Percentiles rank a stretch among this genome's conserved stretches.
These are phyloP conservation scores for Graphilbum fragrans DNA, from an alignment of 2,329 filamentous ascomycete species.

Conservation along the genomic window DNA sequence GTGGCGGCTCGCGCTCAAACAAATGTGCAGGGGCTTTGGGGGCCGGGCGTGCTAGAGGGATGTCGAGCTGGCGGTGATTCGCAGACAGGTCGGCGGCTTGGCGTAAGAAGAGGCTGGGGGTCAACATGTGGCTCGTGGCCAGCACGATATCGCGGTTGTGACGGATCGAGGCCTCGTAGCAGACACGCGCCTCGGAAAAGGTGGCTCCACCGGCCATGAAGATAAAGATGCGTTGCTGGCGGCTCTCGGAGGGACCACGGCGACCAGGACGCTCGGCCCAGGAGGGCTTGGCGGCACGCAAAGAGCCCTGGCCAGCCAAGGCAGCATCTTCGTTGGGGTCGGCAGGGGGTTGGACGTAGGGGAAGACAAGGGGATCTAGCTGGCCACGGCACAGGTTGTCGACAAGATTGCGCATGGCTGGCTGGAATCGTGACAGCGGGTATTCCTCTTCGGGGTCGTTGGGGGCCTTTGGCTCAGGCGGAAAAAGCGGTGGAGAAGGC, in stretches of 20 bases:
- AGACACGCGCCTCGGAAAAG: conserved; percentile 77
- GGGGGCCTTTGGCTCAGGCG: neutral
- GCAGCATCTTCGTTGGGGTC: conserved; percentile 47
- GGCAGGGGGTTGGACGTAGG: conserved; percentile 59
- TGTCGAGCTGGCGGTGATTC: conserved; percentile 62
- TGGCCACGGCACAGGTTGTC: conserved; percentile 58
- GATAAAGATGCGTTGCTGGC: conserved; percentile 79
- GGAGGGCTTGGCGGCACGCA: conserved; percentile 84
- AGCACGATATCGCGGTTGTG: conserved; percentile 76
- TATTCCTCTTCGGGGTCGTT: conserved; percentile 41
- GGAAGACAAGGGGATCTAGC: conserved; percentile 55
- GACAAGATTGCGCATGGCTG: conserved; percentile 70
- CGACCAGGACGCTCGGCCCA: conserved; percentile 85
- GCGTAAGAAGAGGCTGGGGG: conserved; percentile 67
- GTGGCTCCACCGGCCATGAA: conserved; percentile 95
- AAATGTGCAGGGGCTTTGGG: conserved; percentile 77
- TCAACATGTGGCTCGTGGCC: conserved; percentile 85
- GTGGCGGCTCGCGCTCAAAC: conserved; percentile 58
- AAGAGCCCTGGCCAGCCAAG: conserved; percentile 52
- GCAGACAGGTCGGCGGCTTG: conserved; percentile 71
- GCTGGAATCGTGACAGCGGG: conserved; percentile 76
- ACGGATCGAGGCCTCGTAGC: conserved; percentile 71
- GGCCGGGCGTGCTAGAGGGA: conserved; percentile 70
- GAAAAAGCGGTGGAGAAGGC: conserved; percentile 55
- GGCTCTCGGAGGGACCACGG: conserved; percentile 62